Conservation (phyloP, 768 basidiomycete species). For the Lentinula sp. region DNA sequence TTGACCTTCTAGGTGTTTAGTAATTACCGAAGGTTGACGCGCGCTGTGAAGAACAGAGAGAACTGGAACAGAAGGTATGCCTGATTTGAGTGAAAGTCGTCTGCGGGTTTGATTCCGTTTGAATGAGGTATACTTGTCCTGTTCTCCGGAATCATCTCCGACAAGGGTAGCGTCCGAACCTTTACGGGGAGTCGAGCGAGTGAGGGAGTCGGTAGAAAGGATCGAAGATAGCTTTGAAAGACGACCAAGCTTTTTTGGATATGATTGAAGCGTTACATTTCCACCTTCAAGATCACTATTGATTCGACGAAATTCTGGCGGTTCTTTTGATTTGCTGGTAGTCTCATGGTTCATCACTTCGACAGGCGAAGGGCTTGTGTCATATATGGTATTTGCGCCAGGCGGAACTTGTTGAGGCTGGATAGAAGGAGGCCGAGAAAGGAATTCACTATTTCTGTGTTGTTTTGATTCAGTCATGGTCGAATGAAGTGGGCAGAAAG, state of each 20-base stretch:
- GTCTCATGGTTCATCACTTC: background rate
- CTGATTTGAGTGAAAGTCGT: background rate
- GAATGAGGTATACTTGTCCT: conserved; percentile 6
- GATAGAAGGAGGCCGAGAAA: background rate
- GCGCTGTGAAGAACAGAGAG: conserved; percentile 24
- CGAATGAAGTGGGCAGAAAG: background rate
- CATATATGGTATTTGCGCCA: background rate
- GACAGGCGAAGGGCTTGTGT: background rate
- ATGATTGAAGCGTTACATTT: background rate
- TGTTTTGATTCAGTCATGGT: background rate
- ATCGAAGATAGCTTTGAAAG: background rate
- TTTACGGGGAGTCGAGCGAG: background rate
- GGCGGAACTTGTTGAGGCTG: background rate
- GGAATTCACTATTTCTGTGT: background rate
- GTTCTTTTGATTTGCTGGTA: background rate
- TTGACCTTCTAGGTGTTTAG: conserved; percentile 43
- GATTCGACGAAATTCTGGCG: background rate
- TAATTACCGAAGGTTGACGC: conserved; percentile 28
- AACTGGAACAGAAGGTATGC: conserved; percentile 12
- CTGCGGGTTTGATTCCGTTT: background rate
- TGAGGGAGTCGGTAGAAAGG: background rate
- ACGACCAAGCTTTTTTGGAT: background rate
- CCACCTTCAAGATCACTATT: conserved; percentile 5
- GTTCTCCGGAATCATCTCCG: background rate
- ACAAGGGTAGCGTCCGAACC: background rate